These are phyloP conservation scores for Neocatenulostroma microsporum DNA, from an alignment of 2,329 filamentous ascomycete genomes.

Conservation along the genomic window DNA sequence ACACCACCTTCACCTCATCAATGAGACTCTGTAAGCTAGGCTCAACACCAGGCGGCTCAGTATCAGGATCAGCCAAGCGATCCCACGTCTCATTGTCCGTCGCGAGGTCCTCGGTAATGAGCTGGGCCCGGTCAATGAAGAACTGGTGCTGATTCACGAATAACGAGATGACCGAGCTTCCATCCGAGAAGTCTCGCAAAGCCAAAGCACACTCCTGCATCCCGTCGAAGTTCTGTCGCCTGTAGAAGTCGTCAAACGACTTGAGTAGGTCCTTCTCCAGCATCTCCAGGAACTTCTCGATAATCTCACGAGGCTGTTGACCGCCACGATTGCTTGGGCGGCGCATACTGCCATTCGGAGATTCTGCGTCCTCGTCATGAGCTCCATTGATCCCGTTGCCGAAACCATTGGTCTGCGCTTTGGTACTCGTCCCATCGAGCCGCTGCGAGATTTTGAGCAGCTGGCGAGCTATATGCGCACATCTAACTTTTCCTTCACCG, in stretches of 20 bases:
- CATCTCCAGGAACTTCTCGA: slow-evolving; percentile 95
- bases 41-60: slow-evolving; percentile 84
- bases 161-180: slow-evolving; percentile 85
- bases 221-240: slow-evolving; percentile 89
- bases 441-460: slow-evolving; percentile 89
- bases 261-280: slow-evolving; percentile 90
- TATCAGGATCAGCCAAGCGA: slow-evolving; percentile 84
- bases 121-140: slow-evolving; percentile 91
- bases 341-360: slow-evolving; percentile 45
- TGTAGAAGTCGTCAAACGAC: slow-evolving; percentile 96
- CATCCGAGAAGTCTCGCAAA: slow-evolving; percentile 90
- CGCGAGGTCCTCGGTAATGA: slow-evolving; percentile 77
- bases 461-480: slow-evolving; percentile 87
- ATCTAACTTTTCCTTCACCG: slow-evolving; percentile 86
- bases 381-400: slow-evolving; percentile 45
- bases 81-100: slow-evolving; percentile 74
- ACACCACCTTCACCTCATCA: slow-evolving; percentile 89
- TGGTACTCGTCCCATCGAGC: slow-evolving; percentile 57
- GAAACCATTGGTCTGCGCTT: slow-evolving; percentile 24
- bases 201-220: slow-evolving; percentile 97
- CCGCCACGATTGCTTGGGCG: slow-evolving; percentile 40
- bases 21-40: slow-evolving; percentile 84
- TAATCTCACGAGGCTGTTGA: slow-evolving; percentile 57
- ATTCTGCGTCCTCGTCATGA: slow-evolving; percentile 33
- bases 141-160: slow-evolving; percentile 99